Evolutionary conservation across 164 flowering plant species (phyloP), one percentile per base, ranked within the genome.

Genomic region (Piper longum): DNA sequence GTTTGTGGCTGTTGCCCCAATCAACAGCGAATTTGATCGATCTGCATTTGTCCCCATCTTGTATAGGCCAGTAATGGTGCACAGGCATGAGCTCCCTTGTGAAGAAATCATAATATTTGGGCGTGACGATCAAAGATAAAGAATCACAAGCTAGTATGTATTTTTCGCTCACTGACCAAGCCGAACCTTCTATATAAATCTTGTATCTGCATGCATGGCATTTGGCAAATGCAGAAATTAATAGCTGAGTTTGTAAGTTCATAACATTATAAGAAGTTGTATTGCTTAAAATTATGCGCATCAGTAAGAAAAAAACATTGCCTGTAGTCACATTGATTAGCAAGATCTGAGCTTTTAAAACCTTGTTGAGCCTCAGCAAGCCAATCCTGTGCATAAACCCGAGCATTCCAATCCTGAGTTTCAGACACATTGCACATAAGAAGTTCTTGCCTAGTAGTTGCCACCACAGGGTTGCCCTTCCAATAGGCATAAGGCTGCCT

Each of bases 91-190:
- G 59, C 57, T 82, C 66, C 75, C 95, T 82, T 5, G 73, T 70
- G 74, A 78, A 83, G 79, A 85, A 80, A 67, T 87, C 95, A 58
- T 87, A 74, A 76, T 71, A 87, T 3, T 19, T 61, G 9, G 88
- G 83, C 54, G 61, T 75, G 48, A 87, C 69, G 0, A 76, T 1
- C 64, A 87, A 67, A 19, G 80, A 67, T 70, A 77, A 73, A n/a
- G 86, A 78, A 62, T 87, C 80, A 39, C 95, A 85, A 3, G 87
- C 89, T 55, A 84, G 61, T 18, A 86, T 86, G 54, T 84, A 86
- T 44, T 86, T 86, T 67, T 79, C 71, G 54, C 95, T 85, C 2
- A 87, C 90, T 2, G 95, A 83, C 95, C 95, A 87, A n/a, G 87
- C 79, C 16, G 54, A 58, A 63, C 95, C 95, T 78, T 85, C 95